phyloP scores from a whole-genome alignment of 306 rosid species.

The Cucurbita pepo region DNA sequence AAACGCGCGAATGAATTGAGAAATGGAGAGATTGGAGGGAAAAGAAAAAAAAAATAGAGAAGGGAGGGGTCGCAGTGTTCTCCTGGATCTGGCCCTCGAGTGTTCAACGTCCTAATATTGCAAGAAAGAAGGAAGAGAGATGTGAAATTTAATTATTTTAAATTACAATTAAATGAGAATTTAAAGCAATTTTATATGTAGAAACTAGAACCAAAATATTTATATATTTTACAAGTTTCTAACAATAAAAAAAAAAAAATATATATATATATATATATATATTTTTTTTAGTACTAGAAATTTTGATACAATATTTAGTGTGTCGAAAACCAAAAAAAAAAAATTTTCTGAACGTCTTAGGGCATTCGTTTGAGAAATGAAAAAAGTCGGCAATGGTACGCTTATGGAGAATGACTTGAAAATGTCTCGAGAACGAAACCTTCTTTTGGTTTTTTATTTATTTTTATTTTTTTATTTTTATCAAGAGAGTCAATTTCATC shows the following conservation, averaged over 20 bases:
- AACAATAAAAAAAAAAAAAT: not conserved
- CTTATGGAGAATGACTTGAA: no score
- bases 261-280: no score
- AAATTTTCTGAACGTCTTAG: no score
- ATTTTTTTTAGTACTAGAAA: no score
- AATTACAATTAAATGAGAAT: not conserved
- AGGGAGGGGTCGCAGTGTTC: constrained; percentile 4
- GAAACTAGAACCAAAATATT: not conserved
- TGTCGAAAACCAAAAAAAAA: no score
- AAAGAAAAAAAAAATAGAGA: not conserved
- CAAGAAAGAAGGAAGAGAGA: not conserved
- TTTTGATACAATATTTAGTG: no score
- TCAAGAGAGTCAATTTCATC: no score
- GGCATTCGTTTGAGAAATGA: no score
- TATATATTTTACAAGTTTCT: not conserved
- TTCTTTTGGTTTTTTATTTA: no score
- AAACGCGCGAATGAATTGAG: not conserved
- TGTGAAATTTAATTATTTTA: not conserved
- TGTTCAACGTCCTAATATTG: not conserved
- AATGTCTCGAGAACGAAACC: no score
- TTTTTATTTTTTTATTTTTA: no score
- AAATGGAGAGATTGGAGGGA: not conserved
- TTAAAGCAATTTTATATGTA: not conserved
- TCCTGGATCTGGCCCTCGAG: constrained; percentile 13
- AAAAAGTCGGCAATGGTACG: no score